Evolutionary conservation across 2,329 filamentous ascomycete species (phyloP), one percentile per base, ranked within the genome.

Genomic region (Hypocrella siamensis): DNA sequence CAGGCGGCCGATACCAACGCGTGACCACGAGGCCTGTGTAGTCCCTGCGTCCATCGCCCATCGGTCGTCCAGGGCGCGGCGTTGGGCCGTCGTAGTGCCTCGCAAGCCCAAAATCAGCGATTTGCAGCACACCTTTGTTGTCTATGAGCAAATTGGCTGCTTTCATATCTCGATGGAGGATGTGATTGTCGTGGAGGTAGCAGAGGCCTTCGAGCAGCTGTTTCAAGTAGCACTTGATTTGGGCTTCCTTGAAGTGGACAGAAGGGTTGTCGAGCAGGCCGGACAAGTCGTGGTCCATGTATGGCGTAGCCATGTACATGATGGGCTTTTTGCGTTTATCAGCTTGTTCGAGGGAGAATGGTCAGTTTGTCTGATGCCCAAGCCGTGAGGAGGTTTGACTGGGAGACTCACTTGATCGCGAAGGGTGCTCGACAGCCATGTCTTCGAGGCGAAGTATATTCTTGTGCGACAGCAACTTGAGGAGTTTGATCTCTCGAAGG

Each of bases 251-350:
- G 47, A 98, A 88, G 26, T 72, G 70, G 25, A 98, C 86, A 6
- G 78, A 75, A 8, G 88, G 88, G 46, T 98, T 98, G 53, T 96
- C 90, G 46, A 98, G 75, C 19, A 98, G 72, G 28, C 90, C 90
- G 7, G 88, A 93, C n/a, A 98, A 69, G 57, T 98, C 90, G 57
- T 98, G 90, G 46, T 96, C 86, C 85, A 96, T 94, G 55, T 98
- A 98, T 6, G 88, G 90, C 28, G 79, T 94, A 31, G 93, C 88
- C 90, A 98, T 98, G 58, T 96, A 96, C 65, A 98, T 85, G 44
- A 86, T 86, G 4, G 79, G 77, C 37, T 78, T 74, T 54, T 82
- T 85, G 43, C 78, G 71, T 54, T 83, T 82, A 51, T 88, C 80
- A 44, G 71, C 74, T 77, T 46, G 29, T 17, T 12, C n/a, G n/a